Evolutionary conservation across 2,329 filamentous ascomycete species (phyloP).

Genomic region (Colletotrichum sp.): DNA sequence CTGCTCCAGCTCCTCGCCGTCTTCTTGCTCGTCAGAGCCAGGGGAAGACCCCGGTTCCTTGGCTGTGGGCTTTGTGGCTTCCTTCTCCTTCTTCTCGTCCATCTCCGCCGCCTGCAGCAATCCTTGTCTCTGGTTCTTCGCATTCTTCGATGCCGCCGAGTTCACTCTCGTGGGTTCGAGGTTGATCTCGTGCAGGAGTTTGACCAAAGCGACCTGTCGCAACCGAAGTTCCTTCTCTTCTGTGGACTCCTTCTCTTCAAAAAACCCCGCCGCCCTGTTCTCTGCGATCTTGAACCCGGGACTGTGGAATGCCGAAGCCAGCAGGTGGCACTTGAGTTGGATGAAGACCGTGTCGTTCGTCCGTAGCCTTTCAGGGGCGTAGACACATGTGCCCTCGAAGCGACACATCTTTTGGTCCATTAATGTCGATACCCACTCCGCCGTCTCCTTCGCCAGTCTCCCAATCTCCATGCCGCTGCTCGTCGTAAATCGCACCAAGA

Average conservation of each 20-base stretch:
- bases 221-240: slow-evolving; percentile 86
- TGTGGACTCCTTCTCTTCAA: slow-evolving; percentile 82
- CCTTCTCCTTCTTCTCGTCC: slow-evolving; percentile 76
- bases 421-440: slow-evolving; percentile 89
- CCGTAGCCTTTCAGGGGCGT: slow-evolving; percentile 80
- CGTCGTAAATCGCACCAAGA: slow-evolving; percentile 92
- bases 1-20: slow-evolving; percentile 90
- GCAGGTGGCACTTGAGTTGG: slow-evolving; percentile 80
- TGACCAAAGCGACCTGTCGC: slow-evolving; percentile 86
- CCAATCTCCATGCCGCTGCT: slow-evolving; percentile 81
- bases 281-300: slow-evolving; percentile 65
- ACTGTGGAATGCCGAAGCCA: slow-evolving; percentile 75
- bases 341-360: slow-evolving; percentile 96
- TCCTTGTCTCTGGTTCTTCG: slow-evolving; percentile 82
- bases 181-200: slow-evolving; percentile 87
- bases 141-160: slow-evolving; percentile 74
- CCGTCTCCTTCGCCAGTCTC: slow-evolving; percentile 83
- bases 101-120: slow-evolving; percentile 87
- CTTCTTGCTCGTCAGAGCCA: slow-evolving; percentile 74
- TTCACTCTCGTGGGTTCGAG: slow-evolving; percentile 79
- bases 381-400: slow-evolving; percentile 89
- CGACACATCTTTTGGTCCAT: slow-evolving; percentile 89
- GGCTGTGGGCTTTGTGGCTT: slow-evolving; percentile 42
- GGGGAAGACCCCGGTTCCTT: slow-evolving; percentile 53
- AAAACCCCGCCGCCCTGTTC: slow-evolving; percentile 76